phyloP scores from a whole-genome alignment of 768 basidiomycete species.

The Collybia nuda region DNA sequence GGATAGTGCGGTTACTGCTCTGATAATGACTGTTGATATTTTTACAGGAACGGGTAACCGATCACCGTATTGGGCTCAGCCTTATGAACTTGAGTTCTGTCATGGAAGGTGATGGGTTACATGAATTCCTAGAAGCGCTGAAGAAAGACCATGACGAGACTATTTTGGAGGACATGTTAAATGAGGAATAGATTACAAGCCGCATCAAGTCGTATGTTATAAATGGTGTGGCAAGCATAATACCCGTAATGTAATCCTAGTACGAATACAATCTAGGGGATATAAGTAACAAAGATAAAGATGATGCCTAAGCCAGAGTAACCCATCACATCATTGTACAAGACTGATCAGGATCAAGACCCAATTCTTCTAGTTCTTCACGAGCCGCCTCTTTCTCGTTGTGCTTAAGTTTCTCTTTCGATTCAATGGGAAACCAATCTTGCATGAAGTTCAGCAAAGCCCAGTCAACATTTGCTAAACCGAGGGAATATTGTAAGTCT shows the following conservation, averaged over 20 bases:
- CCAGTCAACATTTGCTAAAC: conserved; percentile 78
- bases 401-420: conserved; percentile 67
- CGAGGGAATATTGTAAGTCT: conserved; percentile 2
- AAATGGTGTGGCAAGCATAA: background rate
- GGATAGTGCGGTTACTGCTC: conserved; percentile 7
- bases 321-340: conserved; percentile 30
- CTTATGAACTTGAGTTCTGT: conserved; percentile 64
- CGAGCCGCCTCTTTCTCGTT: conserved; percentile 74
- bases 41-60: conserved; percentile 83
- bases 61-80: conserved; percentile 84
- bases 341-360: conserved; percentile 45
- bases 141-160: conserved; percentile 55
- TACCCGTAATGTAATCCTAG: background rate
- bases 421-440: conserved; percentile 89
- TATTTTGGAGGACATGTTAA: conserved; percentile 52
- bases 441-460: conserved; percentile 83
- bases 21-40: background rate
- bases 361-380: conserved; percentile 69
- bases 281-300: background rate
- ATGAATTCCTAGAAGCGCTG: conserved; percentile 57
- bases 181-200: background rate
- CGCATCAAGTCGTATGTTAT: too few relatives aligned
- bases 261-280: background rate
- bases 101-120: conserved; percentile 65
- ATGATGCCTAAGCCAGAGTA: background rate